These are phyloP conservation scores for Rehmannia glutinosa DNA, from an alignment of 257 asterid genomes.

Conservation along the genomic window DNA sequence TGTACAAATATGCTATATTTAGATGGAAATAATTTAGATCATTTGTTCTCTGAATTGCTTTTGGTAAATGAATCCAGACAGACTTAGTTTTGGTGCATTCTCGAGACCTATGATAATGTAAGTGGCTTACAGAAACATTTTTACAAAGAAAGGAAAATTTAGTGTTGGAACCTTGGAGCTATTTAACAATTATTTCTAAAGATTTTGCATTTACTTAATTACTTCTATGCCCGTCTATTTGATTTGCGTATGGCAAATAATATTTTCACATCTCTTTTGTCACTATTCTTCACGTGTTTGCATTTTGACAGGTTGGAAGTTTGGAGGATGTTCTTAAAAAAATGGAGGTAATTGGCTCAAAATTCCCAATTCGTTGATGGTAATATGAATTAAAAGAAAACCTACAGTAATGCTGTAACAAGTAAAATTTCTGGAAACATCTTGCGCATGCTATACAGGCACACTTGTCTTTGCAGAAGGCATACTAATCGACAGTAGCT, in stretches of 20 bases:
- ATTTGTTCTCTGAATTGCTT: no score
- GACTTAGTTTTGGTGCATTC: neutral
- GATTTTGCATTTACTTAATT: neutral
- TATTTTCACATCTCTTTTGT: neutral
- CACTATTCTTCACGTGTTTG: slow-evolving; percentile 5
- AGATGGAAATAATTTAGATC: no score
- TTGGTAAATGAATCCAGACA: no score
- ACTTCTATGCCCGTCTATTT: neutral
- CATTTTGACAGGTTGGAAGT: slow-evolving; percentile 78
- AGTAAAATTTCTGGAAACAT: no score
- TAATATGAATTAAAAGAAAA: no score
- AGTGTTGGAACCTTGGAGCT: neutral
- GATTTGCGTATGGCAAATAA: neutral
- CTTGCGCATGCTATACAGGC: no score
- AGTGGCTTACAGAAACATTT: neutral
- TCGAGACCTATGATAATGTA: neutral
- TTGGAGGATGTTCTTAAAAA: slow-evolving; percentile 90
- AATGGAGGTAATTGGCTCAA: slow-evolving; percentile 68
- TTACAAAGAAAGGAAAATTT: neutral
- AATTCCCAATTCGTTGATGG: neutral
- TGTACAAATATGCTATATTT: no score
- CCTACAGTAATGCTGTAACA: no score
- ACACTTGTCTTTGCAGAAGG: no score
- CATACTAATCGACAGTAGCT: neutral
- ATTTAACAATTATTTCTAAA: neutral